Percentiles rank a stretch among this genome's conserved stretches.
phyloP scores from a whole-genome alignment of 768 basidiomycete species.

The Inosperma sp. region DNA sequence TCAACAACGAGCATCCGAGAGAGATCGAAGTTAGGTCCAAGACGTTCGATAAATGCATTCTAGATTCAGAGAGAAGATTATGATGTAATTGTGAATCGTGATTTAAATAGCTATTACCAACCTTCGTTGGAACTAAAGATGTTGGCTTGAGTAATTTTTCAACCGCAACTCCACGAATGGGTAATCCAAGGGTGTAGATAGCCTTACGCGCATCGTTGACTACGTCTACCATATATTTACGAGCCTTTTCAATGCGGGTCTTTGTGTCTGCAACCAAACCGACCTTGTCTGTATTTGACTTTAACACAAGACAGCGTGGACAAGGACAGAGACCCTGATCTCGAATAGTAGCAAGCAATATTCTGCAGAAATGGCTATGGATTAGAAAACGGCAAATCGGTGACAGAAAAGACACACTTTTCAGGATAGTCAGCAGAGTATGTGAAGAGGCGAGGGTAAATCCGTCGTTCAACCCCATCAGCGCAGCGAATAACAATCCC shows the following conservation, averaged over 20 bases:
- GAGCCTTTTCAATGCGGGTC: conserved; percentile 1
- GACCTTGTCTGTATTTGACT: conserved; percentile 23
- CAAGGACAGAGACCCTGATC: conserved; percentile 34
- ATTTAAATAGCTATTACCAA: conserved; percentile 8
- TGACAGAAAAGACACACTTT: conserved; percentile 9
- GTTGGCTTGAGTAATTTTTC: conserved; percentile 14
- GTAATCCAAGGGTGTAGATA: conserved; percentile 10
- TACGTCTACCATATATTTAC: conserved; percentile 10
- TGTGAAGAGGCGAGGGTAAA: conserved; percentile 30
- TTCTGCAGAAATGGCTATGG: conserved; percentile 15
- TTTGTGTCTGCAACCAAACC: conserved; percentile 24
- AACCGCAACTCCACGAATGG: conserved; percentile 12
- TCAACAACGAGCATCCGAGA: conserved; percentile 29
- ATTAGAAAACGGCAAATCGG: conserved; percentile 2
- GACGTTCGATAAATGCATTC: conserved; percentile 16
- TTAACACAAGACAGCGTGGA: conserved; percentile 29
- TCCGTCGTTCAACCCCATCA: conserved; percentile 13
- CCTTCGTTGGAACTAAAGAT: conserved; percentile 20
- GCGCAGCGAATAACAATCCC: conserved; percentile 7
- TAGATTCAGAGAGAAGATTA: conserved; percentile 25
- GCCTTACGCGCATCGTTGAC: conserved; percentile 4
- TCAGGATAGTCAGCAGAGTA: conserved; percentile 21
- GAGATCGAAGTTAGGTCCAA: conserved; percentile 22
- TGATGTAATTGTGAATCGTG: background rate
- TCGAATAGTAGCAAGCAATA: conserved; percentile 28